A percentile compares a stretch with the other conserved stretches of the same genome.
phyloP scores from a whole-genome alignment of 257 asterid genomes.

The Plantago ovata region DNA sequence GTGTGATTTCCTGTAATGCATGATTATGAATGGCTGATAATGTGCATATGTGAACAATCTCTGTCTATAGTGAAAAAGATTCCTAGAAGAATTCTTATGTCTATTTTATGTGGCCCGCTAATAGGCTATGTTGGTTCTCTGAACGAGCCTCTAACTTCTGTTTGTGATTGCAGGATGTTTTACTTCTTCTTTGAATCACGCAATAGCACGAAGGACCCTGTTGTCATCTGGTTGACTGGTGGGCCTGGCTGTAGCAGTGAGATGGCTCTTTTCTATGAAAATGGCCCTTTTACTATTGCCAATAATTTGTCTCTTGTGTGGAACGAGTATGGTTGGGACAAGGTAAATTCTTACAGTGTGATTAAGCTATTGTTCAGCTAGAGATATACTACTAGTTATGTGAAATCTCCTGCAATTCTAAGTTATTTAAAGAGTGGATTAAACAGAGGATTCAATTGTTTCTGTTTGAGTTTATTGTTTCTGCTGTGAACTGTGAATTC shows the following conservation, averaged over 20 bases:
- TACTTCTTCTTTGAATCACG: constrained; percentile 94
- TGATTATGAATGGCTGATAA: no score
- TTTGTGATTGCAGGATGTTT: constrained; percentile 65
- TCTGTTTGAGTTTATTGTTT: no score
- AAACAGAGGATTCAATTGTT: no score
- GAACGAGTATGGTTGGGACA: constrained; percentile 81
- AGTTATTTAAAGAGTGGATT: no score
- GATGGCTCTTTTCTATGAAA: constrained; percentile 92
- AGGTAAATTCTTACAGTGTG: constrained; percentile 30
- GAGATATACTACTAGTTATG: background rate
- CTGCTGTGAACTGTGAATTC: no score
- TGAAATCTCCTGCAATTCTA: no score
- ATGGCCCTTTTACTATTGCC: constrained; percentile 82
- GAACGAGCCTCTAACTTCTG: constrained; percentile 16
- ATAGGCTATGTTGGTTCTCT: constrained; percentile 1
- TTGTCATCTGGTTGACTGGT: constrained; percentile 97
- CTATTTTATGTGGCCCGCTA: background rate
- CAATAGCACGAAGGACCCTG: constrained; percentile 66
- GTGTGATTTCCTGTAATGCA: no score
- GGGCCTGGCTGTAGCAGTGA: constrained; percentile 99
- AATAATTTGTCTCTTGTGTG: constrained; percentile 64
- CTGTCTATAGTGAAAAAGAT: background rate
- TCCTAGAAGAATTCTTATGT: background rate
- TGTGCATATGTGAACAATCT: no score
- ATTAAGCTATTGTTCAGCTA: constrained; percentile 7